Conservation (phyloP, 73 alveolate species). For the Blepharisma stoltei region DNA sequence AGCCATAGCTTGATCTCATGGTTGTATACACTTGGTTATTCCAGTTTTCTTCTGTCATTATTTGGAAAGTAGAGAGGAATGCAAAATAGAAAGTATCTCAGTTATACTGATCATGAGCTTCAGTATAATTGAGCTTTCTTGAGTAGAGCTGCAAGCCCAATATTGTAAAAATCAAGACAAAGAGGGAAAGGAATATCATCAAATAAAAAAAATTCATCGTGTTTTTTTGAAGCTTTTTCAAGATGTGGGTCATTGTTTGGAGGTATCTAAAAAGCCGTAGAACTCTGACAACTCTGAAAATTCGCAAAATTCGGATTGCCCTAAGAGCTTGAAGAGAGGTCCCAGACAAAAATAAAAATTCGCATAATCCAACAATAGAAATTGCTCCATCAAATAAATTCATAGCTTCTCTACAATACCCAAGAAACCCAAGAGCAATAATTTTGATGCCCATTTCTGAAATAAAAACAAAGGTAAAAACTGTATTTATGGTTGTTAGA, state of each 20-base stretch:
- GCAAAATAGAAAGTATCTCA: constrained; percentile 84
- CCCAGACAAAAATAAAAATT: constrained; percentile 68
- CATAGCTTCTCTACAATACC: constrained; percentile 87
- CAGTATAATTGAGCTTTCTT: constrained; percentile 62
- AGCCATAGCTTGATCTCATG: constrained; percentile 36
- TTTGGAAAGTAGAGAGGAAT: constrained; percentile 84
- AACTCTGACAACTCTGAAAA: constrained; percentile 90
- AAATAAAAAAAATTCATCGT: constrained; percentile 37
- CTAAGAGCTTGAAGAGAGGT: constrained; percentile 79
- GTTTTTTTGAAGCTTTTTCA: constrained; percentile 60
- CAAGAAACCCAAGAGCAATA: constrained; percentile 87
- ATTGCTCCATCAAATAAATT: constrained; percentile 90
- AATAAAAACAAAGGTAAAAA: constrained; percentile 83
- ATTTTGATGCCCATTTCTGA: constrained; percentile 88
- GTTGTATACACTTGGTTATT: constrained; percentile 69
- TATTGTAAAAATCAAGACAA: constrained; percentile 84
- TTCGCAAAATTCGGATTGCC: constrained; percentile 93
- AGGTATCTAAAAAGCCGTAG: constrained; percentile 82
- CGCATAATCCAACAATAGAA: constrained; percentile 80
- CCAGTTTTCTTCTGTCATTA: constrained; percentile 94
- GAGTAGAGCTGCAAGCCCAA: constrained; percentile 95
- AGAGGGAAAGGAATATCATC: constrained; percentile 75
- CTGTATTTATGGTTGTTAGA: constrained; percentile 62
- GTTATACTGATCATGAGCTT: constrained; percentile 59
- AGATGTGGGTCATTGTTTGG: constrained; percentile 76